Conservation (phyloP, 2,329 filamentous ascomycete species). For the Ilyonectria mors-panacis region DNA sequence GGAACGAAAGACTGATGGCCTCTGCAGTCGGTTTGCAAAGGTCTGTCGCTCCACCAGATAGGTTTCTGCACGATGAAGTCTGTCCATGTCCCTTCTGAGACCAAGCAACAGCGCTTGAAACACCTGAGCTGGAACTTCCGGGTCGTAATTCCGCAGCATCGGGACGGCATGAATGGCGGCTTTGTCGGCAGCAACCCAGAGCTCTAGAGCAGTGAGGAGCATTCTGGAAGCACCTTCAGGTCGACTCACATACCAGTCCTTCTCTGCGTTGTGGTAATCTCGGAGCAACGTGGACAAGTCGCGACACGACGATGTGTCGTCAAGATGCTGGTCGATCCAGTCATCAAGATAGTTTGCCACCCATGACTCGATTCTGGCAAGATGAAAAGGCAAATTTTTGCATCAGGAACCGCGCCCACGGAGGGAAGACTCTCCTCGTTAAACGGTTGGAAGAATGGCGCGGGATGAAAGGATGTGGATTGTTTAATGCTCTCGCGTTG, state of each 20-base stretch:
- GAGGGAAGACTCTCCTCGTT: neutral
- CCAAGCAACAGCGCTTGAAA: conserved; percentile 64
- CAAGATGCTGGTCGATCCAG: conserved; percentile 55
- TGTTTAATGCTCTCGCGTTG: neutral
- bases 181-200: conserved; percentile 72
- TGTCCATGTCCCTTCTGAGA: conserved; percentile 59
- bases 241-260: conserved; percentile 52
- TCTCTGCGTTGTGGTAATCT: conserved; percentile 52
- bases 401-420: neutral
- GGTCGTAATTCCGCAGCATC: conserved; percentile 62
- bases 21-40: neutral
- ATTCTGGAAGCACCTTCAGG: conserved; percentile 67
- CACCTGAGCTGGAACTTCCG: conserved; percentile 57
- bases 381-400: conserved; percentile 19
- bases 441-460: neutral
- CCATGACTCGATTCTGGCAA: conserved; percentile 66
- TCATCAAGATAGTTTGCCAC: conserved; percentile 54
- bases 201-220: conserved; percentile 68
- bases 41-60: conserved; percentile 51
- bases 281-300: conserved; percentile 51
- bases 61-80: conserved; percentile 61
- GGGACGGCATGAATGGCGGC: conserved; percentile 55
- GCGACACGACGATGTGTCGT: conserved; percentile 42
- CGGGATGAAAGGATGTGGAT: conserved; percentile 16
- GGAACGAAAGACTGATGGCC: conserved; percentile 28